Percentiles rank a stretch among this genome's conserved stretches.
Conservation (phyloP, 2,329 filamentous ascomycete species). For the Aspergillus sp. region DNA sequence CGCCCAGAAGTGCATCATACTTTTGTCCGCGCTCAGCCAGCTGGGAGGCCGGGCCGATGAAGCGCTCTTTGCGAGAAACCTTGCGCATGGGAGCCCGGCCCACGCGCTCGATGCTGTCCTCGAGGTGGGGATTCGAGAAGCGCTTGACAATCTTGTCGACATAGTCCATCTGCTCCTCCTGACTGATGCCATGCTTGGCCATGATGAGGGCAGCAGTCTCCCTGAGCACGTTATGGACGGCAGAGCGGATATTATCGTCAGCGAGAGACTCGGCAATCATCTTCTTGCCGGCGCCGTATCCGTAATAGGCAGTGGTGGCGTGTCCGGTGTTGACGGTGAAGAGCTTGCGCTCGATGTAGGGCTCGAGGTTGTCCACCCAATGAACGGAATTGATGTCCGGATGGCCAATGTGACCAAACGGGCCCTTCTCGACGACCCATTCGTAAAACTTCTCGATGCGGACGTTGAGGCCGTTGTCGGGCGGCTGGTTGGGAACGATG, state of each 20-base stretch:
- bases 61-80: conserved; percentile 87
- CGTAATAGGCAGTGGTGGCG: conserved; percentile 91
- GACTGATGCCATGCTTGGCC: conserved; percentile 70
- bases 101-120: conserved; percentile 90
- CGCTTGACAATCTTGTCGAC: conserved; percentile 85
- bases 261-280: conserved; percentile 83
- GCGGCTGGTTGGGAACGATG: conserved; percentile 85
- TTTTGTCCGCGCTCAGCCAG: conserved; percentile 71
- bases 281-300: conserved; percentile 73
- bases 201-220: conserved; percentile 84
- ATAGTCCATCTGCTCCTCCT: conserved; percentile 70
- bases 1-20: conserved; percentile 65
- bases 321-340: conserved; percentile 99
- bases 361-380: conserved; percentile 83
- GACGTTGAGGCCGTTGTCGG: conserved; percentile 73
- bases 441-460: conserved; percentile 98
- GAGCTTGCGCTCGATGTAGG: conserved; percentile 98
- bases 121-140: conserved; percentile 86
- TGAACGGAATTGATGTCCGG: conserved; percentile 80
- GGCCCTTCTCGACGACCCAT: conserved; percentile 88
- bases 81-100: conserved; percentile 91
- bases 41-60: conserved; percentile 83
- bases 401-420: conserved; percentile 62
- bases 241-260: conserved; percentile 67
- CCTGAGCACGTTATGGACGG: conserved; percentile 68